Base-by-base conservation (phyloP, 2,329 filamentous ascomycete species). In the Didymellaceae sp. region DNA sequence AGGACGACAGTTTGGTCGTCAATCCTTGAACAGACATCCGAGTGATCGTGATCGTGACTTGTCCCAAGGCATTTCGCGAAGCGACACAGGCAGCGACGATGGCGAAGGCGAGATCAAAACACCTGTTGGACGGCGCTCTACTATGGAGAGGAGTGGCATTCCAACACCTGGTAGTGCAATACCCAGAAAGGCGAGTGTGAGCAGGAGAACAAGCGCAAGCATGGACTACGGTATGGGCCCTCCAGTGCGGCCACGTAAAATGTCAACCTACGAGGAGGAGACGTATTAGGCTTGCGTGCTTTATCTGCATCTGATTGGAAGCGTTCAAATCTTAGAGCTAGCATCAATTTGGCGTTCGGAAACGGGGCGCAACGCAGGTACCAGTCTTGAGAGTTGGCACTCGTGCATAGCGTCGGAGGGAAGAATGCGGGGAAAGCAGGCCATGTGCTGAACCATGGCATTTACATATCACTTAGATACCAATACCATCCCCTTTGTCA, bases 21-120 rank as follows among this genome's bases (percentile, higher is more conserved):
- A 87, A 40, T 91, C 88, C 11, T 78, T 92, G 58, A 84, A 84
- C 48, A 83, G 87, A 45, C 85, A 83, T 55, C 75, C 71, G 21
- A 65, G 64, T 35, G 65, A 61, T 24, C 70, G 73, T 48, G 55
- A 56, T 21, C 67, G 74, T 42, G 62, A 65, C 2, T 65, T 70
- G 32, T 68, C 69, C 8, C 43, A 70, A 10, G 70, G 67, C 7
- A 57, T 66, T 31, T 66, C 67, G 8, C 39, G 66, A 24, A 77
- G 78, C 26, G 80, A 81, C 30, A 81, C 83, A 47, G 77, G 66
- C 37, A 67, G 52, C 33, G 59, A 61, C n/a, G 37, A 38, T 22
- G 72, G 68, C 33, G 71, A 73, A 38, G 67, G 62, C 47, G 70
- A 52, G 45, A 66, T 58, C 31, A 62, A 73, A 2, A 80, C 80